Evolutionary conservation across 1,139 yeast genomes (phyloP), one percentile per base, ranked within the genome.

Genomic region (Hyphopichia wangnamkhiaoensis): DNA sequence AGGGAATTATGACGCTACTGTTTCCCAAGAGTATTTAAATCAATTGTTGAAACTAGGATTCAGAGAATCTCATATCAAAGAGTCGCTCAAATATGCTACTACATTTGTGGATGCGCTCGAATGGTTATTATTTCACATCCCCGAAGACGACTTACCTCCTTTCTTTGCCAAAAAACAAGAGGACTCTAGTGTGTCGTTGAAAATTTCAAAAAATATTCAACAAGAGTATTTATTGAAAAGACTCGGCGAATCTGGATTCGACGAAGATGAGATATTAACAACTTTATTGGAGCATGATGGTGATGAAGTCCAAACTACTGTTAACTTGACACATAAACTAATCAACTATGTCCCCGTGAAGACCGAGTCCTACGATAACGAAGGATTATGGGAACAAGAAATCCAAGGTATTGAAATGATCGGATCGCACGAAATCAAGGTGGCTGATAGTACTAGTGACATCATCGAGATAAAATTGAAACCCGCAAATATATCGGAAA

Each of bases 121-220:
- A 38, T 93, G 96, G 88, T 72, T 91, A 17, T 63, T 91, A 12
- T 83, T 91, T 50, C 94, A 91, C 53, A 76, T 91, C 3, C 98
- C 98, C 0, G 97, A 91, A 52, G 98, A 90, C 55, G 98, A 93
- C 54, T 65, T 93, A 33, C 98, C 98, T 0, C 54, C 60, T 15
- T 58, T 75, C 37, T 76, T 76, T 56, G 57, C 74, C 24, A 72
- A 76, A 46, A 56, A 71, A 13, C 72, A 71, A 21, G 61, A 69
- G 31, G 79, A 76, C 45, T 64, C 78, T 1, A 67, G 65, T 26
- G 72, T 79, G 10, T 63, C 72, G 21, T 61, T 80, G 34, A 79
- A 68, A 33, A 65, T 80, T 13, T 69, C 82, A 20, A 73, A 69
- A 25, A 56, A 68, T 40, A 53, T 68, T 20, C 63, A 65, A 40